Percentiles rank a stretch among this genome's conserved stretches.
These are phyloP conservation scores for Nitzschia sp. DNA, from an alignment of 108 stramenopile genomes.

Conservation along the genomic window DNA sequence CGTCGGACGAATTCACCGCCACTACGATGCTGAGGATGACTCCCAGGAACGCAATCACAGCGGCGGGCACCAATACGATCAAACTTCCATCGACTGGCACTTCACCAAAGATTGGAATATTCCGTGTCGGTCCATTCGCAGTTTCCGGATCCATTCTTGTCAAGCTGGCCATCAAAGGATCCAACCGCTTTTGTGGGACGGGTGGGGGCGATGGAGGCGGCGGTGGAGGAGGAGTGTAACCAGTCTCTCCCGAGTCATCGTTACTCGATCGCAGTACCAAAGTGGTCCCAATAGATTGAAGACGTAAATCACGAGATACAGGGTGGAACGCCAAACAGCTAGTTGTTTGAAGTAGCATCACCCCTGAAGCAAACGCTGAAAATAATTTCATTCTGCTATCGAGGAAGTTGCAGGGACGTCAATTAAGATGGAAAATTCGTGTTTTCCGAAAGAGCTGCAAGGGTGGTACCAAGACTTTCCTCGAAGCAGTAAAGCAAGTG, in stretches of 20 bases:
- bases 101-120: conserved; percentile 72
- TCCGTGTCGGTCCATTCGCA: conserved; percentile 29
- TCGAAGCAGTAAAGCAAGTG: too few species aligned
- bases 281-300: too few species aligned
- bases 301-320: too few species aligned
- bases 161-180: conserved; percentile 72
- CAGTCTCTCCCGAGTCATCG: too few species aligned
- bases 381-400: too few species aligned
- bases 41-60: conserved; percentile 64
- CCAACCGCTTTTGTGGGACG: conserved; percentile 40
- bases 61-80: conserved; percentile 64
- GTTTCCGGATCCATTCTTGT: conserved; percentile 54
- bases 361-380: too few species aligned
- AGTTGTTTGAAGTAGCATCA: neutral
- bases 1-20: conserved; percentile 52
- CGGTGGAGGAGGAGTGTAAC: neutral
- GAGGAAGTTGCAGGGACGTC: too few species aligned
- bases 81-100: conserved; percentile 67
- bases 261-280: too few species aligned
- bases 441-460: too few species aligned
- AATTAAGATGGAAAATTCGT: too few species aligned
- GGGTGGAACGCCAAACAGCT: neutral
- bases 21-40: conserved; percentile 63
- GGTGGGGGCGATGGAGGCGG: conserved; percentile 15
- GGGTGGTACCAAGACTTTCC: too few species aligned